These are phyloP conservation scores for Saccharomycopsis javanensis DNA, from an alignment of 805 yeast species.

Conservation along the genomic window DNA sequence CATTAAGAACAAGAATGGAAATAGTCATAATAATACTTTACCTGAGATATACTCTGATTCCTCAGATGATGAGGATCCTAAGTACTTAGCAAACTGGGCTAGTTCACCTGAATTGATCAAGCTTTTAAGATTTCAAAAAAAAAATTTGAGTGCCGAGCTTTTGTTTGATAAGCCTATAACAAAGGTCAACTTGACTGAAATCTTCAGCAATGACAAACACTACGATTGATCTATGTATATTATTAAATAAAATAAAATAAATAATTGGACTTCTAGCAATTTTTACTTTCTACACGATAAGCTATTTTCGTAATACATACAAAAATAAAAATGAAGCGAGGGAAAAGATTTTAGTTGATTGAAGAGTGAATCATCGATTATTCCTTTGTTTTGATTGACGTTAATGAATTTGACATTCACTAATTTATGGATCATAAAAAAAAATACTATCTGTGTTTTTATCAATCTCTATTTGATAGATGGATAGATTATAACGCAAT, in stretches of 20 bases:
- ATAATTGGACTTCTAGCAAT: too few relatives aligned
- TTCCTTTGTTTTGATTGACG: too few relatives aligned
- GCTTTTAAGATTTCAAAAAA: constrained; percentile 37
- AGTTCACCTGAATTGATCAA: constrained; percentile 44
- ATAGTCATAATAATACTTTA: constrained; percentile 22
- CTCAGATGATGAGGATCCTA: constrained; percentile 43
- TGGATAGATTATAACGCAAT: too few relatives aligned
- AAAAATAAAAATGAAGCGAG: too few relatives aligned
- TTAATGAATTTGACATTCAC: too few relatives aligned
- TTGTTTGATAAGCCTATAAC: constrained; percentile 69
- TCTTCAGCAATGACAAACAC: constrained; percentile 35
- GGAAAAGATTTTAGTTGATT: too few relatives aligned
- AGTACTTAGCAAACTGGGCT: constrained; percentile 51
- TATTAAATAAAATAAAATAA: background rate
- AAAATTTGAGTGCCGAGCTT: constrained; percentile 47
- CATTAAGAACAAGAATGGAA: background rate
- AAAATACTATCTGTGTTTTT: too few relatives aligned
- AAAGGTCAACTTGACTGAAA: constrained; percentile 57
- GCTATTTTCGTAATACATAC: too few relatives aligned
- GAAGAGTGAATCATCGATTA: too few relatives aligned
- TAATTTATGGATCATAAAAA: too few relatives aligned
- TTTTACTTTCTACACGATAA: too few relatives aligned
- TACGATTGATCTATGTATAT: constrained; percentile 3
- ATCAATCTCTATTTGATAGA: too few relatives aligned
- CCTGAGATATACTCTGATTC: constrained; percentile 44